These are phyloP conservation scores for Kodamaea laetipori DNA, from an alignment of 805 yeast genomes.

Conservation along the genomic window DNA sequence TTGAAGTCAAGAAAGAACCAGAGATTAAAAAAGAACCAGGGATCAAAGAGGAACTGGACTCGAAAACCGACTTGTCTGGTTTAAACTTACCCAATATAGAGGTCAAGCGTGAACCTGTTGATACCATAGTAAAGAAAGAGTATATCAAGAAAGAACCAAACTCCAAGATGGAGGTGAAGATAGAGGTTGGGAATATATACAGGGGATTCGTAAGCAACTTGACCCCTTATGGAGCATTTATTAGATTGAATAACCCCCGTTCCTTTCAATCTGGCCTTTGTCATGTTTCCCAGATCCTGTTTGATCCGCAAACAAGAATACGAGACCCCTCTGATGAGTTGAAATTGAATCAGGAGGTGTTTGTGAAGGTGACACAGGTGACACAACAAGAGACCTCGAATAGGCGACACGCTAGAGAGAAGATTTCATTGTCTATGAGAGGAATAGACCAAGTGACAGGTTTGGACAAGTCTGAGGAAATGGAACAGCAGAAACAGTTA, in stretches of 20 bases:
- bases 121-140: neutral
- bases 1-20: constrained; percentile 11
- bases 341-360: constrained; percentile 59
- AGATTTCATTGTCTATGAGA: constrained; percentile 65
- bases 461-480: constrained; percentile 29
- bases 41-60: constrained; percentile 7
- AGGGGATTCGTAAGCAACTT: constrained; percentile 62
- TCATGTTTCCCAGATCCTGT: constrained; percentile 71
- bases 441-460: constrained; percentile 75
- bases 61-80: constrained; percentile 1
- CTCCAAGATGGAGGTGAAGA: neutral
- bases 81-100: neutral
- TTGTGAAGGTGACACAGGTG: constrained; percentile 53
- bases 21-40: constrained; percentile 12
- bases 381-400: constrained; percentile 9
- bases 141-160: neutral
- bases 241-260: constrained; percentile 43
- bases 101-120: neutral
- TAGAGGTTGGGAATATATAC: constrained; percentile 49
- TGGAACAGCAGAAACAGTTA: constrained; percentile 19
- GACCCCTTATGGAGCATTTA: constrained; percentile 78
- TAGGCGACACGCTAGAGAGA: constrained; percentile 19
- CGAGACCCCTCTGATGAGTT: constrained; percentile 62
- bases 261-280: constrained; percentile 60
- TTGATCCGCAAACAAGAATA: constrained; percentile 46